Percentiles rank a stretch among this genome's conserved stretches.
These are phyloP conservation scores for Pholiota microspora DNA, from an alignment of 768 basidiomycete genomes.

Conservation along the genomic window DNA sequence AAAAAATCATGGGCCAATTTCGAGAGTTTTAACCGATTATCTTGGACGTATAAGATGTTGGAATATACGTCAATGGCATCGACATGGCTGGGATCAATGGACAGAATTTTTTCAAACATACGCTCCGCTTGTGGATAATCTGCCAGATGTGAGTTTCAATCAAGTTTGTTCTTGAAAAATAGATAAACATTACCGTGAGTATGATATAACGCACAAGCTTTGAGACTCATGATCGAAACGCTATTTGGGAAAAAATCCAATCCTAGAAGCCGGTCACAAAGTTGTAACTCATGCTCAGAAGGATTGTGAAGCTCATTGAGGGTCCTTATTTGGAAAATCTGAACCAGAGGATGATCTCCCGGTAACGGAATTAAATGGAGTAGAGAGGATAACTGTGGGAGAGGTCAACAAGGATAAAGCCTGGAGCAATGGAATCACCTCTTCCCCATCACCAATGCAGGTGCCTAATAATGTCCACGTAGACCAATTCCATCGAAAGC, in stretches of 20 bases:
- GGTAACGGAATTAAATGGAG: slow-evolving; percentile 47
- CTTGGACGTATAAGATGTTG: slow-evolving; percentile 95
- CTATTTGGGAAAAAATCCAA: slow-evolving; percentile 77
- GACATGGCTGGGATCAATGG: slow-evolving; percentile 81
- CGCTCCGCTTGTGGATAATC: slow-evolving; percentile 86
- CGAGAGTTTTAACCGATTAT: slow-evolving; percentile 84
- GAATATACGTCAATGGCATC: slow-evolving; percentile 97
- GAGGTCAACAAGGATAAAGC: slow-evolving; percentile 13
- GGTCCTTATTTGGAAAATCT: slow-evolving; percentile 82
- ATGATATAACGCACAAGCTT: slow-evolving; percentile 87
- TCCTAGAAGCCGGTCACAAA: slow-evolving; percentile 76
- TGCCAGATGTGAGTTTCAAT: slow-evolving; percentile 27
- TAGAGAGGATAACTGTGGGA: slow-evolving; percentile 44
- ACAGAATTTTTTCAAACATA: slow-evolving; percentile 82
- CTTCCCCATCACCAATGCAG: slow-evolving; percentile 80
- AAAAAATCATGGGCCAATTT: slow-evolving; percentile 91
- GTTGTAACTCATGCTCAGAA: slow-evolving; percentile 77
- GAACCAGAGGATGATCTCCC: slow-evolving; percentile 47
- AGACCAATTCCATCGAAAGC: slow-evolving; percentile 93
- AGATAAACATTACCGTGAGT: slow-evolving; percentile 61
- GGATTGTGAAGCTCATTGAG: slow-evolving; percentile 89
- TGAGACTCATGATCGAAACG: slow-evolving; percentile 82
- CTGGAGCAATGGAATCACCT: slow-evolving; percentile 47
- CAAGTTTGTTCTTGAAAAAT: slow-evolving; percentile 7
- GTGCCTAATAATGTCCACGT: slow-evolving; percentile 82